Base-by-base conservation (phyloP, 2,329 filamentous ascomycete species). In the Orbilia ellipsospora region DNA sequence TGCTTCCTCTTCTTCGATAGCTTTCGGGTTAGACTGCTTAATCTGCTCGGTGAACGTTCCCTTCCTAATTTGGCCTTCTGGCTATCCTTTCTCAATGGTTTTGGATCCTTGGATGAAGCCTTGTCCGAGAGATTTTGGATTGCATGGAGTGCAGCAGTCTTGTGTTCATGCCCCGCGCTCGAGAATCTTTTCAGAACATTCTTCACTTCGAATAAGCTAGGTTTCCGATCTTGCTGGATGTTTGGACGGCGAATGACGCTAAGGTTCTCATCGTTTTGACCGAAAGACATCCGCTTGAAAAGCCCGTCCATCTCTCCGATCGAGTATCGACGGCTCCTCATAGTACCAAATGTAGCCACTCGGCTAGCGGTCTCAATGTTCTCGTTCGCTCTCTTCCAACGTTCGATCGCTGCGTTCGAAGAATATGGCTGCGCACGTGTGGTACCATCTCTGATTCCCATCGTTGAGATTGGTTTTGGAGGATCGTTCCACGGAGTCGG, bases 361-460 rank as follows among this genome's bases (percentile, higher is more conserved):
- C 84, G 80, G 36, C 83, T 84, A 48, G 83, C 81, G n/a, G 83
- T 82, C 55, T 85, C 82, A 6, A 86, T 81, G 28, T 85, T 83
- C 66, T 85, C 85, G 2, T 84, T 82, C 69, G 83, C 81, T 44
- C 80, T 77, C 18, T 81, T 81, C 79, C 84, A 86, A 42, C 82
- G 81, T 80, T 81, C 82, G 77, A 87, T 86, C 7, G 85, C 85
- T 26, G 84, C 84, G 64, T 84, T 86, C 0, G 85, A 83, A 2
- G 84, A 86, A 40, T 80, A 78, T 16, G 85, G 84, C 66, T 86
- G 85, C 48, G 83, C 83, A 31, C 79, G 79, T 12, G 80, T 81
- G 12, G 79, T 77, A 4, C 80, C 80, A n/a, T 81, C 81, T 3
- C 80, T 63, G 13, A 80, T 78, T 42, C 82, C 78, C 3, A 80